Base-by-base conservation (phyloP, 2,329 filamentous ascomycete genomes). In the Neoascochyta sp. region DNA sequence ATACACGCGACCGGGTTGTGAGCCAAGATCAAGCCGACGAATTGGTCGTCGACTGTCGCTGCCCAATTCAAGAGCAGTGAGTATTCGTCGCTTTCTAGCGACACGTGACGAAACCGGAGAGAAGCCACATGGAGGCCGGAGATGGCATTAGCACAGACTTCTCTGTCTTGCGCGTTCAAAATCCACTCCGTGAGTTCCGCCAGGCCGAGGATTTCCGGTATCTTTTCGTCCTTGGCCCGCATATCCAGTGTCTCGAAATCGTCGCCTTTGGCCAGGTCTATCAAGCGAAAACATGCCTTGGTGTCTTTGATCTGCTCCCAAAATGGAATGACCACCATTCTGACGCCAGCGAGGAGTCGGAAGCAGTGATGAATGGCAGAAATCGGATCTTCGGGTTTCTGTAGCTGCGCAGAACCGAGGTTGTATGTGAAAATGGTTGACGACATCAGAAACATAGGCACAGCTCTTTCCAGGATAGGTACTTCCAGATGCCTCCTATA, bases 371-470 rank as follows among this genome's bases (percentile, higher is more conserved):
- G 50, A 10, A 58, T 36, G 9, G 45, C 45, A 9, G 36, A 34
- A 7, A 58, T 52, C 10, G 54, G 45, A 28, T 58, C 48, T 16
- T 56, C 50, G 15, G 52, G 50, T 16, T 34, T 41, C 25, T 52
- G 45, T 11, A 54, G 24, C 12, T 49, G 50, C n/a, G 47, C 52
- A 4, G 48, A 49, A 7, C 41, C 51, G 20, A 58, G 49, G 28
- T 56, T 51, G 38, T 58, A 58, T 5, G 42, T 51, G 7, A 55
- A 34, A n/a, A 58, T 27, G 2, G 53, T 28, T 7, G 50, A 43
- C 3, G 52, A 52, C 7, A 56, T 31, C n/a, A 55, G 33, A 24
- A 58, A 58, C 54, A 58, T 57, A 1, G 54, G 45, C 11, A 55
- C 29, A 7, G 51, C 43, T 9, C 41, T 39, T 10, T 52, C 50